Percentiles rank a stretch among this genome's conserved stretches.
These are phyloP conservation scores for Cystobasidium onofrii DNA, from an alignment of 768 basidiomycete species.

Conservation along the genomic window DNA sequence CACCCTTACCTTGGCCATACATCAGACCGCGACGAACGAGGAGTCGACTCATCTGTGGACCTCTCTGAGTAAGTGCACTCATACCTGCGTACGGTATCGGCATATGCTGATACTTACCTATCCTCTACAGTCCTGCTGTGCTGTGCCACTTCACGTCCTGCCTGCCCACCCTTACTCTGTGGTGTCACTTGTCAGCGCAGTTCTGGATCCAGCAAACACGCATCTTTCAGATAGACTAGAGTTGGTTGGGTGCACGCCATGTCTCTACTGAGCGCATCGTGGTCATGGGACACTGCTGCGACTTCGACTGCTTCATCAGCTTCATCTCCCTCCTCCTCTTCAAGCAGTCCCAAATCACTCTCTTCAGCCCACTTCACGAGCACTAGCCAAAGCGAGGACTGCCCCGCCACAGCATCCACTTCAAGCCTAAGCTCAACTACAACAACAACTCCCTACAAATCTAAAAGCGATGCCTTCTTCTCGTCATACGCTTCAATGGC, in stretches of 20 bases:
- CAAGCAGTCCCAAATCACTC: not conserved
- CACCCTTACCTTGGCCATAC: no score
- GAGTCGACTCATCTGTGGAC: no score
- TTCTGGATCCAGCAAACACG: no score
- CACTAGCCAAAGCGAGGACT: not conserved
- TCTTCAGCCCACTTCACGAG: not conserved
- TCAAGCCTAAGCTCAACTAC: not conserved
- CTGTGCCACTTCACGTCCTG: no score
- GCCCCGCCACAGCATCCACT: not conserved
- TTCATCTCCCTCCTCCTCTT: not conserved
- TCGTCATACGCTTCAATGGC: constrained; percentile 1
- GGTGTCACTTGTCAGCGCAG: no score
- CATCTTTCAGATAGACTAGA: no score
- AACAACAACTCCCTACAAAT: not conserved
- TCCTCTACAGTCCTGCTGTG: no score
- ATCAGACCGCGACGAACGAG: no score
- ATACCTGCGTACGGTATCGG: no score
- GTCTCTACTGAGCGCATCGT: not conserved
- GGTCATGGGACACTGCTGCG: not conserved
- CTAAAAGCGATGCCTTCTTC: constrained; percentile 20
- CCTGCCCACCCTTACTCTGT: no score
- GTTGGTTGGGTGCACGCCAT: not conserved
- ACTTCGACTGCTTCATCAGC: not conserved
- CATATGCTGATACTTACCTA: no score
- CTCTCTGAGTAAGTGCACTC: no score